phyloP scores from a whole-genome alignment of 1,284 basidiomycete species.

The Heterobasidion annosum region DNA sequence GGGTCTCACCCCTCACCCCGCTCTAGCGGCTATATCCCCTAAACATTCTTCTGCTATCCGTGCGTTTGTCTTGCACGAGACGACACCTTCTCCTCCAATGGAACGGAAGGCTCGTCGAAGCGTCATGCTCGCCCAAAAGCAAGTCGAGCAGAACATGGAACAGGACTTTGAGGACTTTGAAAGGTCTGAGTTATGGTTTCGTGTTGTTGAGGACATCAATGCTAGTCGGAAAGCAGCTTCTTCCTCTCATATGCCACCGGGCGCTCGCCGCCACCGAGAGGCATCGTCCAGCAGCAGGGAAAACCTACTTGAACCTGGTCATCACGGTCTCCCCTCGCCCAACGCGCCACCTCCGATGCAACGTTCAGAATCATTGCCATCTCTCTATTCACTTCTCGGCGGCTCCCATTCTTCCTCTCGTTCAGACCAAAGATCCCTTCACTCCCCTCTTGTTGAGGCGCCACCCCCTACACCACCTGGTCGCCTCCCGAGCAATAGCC shows the following conservation, averaged over 20 bases:
- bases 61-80: conserved; percentile 49
- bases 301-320: conserved; percentile 3
- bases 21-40: conserved; percentile 56
- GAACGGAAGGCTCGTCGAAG: conserved; percentile 63
- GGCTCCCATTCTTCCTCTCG: conserved; percentile 6
- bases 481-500: conserved; percentile 23
- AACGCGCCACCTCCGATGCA: conserved; percentile 1
- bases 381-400: conserved; percentile 5
- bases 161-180: conserved; percentile 88
- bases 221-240: conserved; percentile 12
- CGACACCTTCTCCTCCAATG: conserved; percentile 32
- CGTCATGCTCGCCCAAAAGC: conserved; percentile 78
- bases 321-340: background rate
- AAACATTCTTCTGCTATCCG: conserved; percentile 64
- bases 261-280: background rate
- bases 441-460: background rate
- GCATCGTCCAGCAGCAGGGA: conserved; percentile 5
- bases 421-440: background rate
- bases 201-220: conserved; percentile 72
- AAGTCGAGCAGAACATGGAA: conserved; percentile 84
- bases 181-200: conserved; percentile 83
- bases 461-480: background rate
- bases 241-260: background rate
- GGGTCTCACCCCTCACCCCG: conserved; percentile 43
- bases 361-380: conserved; percentile 6